Evolutionary conservation across 768 basidiomycete species (phyloP).

Genomic region (Harrya chromipes): DNA sequence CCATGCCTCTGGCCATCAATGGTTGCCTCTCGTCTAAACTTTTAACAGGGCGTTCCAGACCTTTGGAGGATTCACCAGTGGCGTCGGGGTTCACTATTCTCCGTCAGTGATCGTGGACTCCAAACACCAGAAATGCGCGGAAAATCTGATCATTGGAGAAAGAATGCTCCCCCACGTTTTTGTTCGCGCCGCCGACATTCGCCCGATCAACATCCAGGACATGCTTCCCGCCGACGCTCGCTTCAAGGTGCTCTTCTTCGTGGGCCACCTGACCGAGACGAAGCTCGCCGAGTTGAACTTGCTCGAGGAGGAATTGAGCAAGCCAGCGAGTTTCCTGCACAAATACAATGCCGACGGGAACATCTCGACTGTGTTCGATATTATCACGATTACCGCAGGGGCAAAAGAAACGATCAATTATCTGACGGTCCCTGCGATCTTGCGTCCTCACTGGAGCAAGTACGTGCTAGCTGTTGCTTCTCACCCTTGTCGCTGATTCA

Average conservation of each 20-base stretch:
- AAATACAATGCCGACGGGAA: conserved; percentile 25
- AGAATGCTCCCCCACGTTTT: conserved; percentile 38
- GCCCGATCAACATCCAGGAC: conserved; percentile 40
- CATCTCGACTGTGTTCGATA: conserved; percentile 30
- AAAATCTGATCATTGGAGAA: conserved; percentile 35
- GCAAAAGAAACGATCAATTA: conserved; percentile 35
- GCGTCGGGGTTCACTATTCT: conserved; percentile 41
- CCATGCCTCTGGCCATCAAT: neutral
- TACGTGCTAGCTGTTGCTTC: conserved; percentile 17
- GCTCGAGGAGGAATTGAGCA: conserved; percentile 28
- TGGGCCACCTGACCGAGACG: conserved; percentile 24
- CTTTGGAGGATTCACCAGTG: conserved; percentile 38
- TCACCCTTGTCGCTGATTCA: neutral
- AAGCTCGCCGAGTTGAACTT: conserved; percentile 22
- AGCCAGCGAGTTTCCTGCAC: conserved; percentile 26
- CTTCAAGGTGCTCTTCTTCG: conserved; percentile 39
- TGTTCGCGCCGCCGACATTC: conserved; percentile 35
- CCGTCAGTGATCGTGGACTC: conserved; percentile 35
- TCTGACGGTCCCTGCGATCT: conserved; percentile 31
- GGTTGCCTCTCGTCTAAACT: neutral
- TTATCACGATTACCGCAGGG: conserved; percentile 27
- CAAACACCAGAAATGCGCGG: conserved; percentile 31
- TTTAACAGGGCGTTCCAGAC: conserved; percentile 35
- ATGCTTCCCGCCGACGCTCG: conserved; percentile 35
- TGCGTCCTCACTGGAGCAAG: conserved; percentile 45